A percentile compares a stretch with the other conserved stretches of the same genome.
Conservation (phyloP, 345 rosid genomes). For the Eucalyptus marginata region DNA sequence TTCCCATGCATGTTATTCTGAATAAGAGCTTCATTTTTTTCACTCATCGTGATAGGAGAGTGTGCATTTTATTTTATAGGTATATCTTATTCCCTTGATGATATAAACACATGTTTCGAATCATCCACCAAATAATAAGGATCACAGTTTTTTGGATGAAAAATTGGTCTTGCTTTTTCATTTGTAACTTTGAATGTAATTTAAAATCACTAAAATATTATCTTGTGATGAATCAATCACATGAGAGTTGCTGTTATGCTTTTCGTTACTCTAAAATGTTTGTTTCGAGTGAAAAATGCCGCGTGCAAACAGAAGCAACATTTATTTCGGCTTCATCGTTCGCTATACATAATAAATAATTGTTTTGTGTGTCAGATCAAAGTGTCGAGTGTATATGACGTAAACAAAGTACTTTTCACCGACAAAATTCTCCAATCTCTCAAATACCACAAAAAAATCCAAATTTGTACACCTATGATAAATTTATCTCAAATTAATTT, state of each 20-base stretch:
- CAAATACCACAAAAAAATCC: fast-evolving
- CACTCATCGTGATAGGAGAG: no score
- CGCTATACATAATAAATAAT: background rate
- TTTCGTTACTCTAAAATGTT: background rate
- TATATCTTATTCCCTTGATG: no score
- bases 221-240: background rate
- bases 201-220: background rate
- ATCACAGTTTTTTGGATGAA: background rate
- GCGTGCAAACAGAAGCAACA: background rate
- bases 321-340: background rate
- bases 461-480: fast-evolving
- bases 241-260: background rate
- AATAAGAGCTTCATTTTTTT: no score
- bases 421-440: no score
- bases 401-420: background rate
- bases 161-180: background rate
- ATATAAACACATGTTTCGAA: no score
- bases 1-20: background rate
- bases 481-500: fast-evolving
- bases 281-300: background rate
- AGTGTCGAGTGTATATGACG: background rate
- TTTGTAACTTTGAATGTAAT: background rate
- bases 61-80: no score
- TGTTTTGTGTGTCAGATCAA: background rate
- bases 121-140: background rate